Evolutionary conservation across 1,139 yeast species (phyloP), one percentile per base, ranked within the genome.

Genomic region (Pichia sp.): DNA sequence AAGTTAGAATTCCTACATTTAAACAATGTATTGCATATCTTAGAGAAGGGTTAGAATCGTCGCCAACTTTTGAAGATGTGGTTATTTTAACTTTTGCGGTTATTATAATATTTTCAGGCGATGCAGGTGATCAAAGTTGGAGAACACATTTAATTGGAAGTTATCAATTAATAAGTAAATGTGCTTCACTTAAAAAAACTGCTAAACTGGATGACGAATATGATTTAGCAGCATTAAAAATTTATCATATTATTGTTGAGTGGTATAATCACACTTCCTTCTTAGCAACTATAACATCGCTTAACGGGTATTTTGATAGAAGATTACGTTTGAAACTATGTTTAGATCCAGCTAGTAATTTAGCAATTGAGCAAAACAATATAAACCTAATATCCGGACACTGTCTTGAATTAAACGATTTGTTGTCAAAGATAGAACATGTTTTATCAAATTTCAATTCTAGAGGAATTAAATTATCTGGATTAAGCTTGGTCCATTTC

Each of bases 61-160:
- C 53, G 3, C 39, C 36, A n/a, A 40, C 23, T 1, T 55, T 55
- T 42, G 39, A 46, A 1, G 55, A 55, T 25, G 30, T 45, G 7
- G 54, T 49, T n/a, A 39, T 35, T 6, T 29, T 55, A 39, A 46
- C 53, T 16, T 55, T 54, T 47, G 51, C 53, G 0, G 56, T 53
- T 15, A 24, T 48, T 4, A 47, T 54, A 3, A 46, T 54, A 2
- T 52, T 54, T 39, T 48, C 53, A 12, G 57, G 56, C 6, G 54
- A 55, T 41, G 47, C 44, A 11, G 27, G 46, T 16, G 48, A 53
- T 42, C 24, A 30, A 29, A 53, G 52, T 34, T 54, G 58, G 58
- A 44, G 52, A 20, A 43, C 53, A 5, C 58, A 55, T 38, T 46
- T 55, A 18, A 40, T 44, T 34, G 57, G 57, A 4, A 40, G 54